Evolutionary conservation across 345 rosid genomes (phyloP).

Genomic region (Bretschneidera sinensis): DNA sequence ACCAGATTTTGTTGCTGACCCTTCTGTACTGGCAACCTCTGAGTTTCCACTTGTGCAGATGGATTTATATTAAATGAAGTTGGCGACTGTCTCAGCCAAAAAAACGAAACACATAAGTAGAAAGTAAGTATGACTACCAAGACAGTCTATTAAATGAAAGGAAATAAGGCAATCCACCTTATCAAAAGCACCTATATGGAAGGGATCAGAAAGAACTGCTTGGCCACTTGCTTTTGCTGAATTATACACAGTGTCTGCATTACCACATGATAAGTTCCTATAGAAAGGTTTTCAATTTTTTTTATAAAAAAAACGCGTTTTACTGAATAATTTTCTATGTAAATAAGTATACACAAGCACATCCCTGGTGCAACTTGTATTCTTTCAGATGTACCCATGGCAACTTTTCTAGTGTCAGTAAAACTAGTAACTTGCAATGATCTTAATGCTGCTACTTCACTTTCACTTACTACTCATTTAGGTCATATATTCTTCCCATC

Average conservation of each 20-base stretch:
- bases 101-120: background rate
- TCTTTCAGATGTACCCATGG: too few relatives aligned
- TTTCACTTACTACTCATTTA: too few relatives aligned
- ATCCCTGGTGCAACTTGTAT: too few relatives aligned
- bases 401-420: too few relatives aligned
- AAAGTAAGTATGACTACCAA: background rate
- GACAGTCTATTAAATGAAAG: background rate
- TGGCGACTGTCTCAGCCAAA: slow-evolving; percentile 17
- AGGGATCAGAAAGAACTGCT: slow-evolving; percentile 20
- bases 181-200: slow-evolving; percentile 18
- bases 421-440: too few relatives aligned
- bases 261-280: too few relatives aligned
- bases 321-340: too few relatives aligned
- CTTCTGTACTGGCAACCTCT: slow-evolving; percentile 30
- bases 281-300: too few relatives aligned
- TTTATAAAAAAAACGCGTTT: too few relatives aligned
- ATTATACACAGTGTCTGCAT: slow-evolving; percentile 26
- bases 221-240: slow-evolving; percentile 25
- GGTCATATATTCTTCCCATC: too few relatives aligned
- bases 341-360: too few relatives aligned
- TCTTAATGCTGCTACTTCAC: too few relatives aligned
- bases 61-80: slow-evolving; percentile 21
- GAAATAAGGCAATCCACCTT: slow-evolving; percentile 24
- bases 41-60: slow-evolving; percentile 25
- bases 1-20: slow-evolving; percentile 31